A percentile compares a stretch with the other conserved stretches of the same genome.
These are phyloP conservation scores for Cryptococcus sp. DNA, from an alignment of 1,284 basidiomycete genomes.

Conservation along the genomic window DNA sequence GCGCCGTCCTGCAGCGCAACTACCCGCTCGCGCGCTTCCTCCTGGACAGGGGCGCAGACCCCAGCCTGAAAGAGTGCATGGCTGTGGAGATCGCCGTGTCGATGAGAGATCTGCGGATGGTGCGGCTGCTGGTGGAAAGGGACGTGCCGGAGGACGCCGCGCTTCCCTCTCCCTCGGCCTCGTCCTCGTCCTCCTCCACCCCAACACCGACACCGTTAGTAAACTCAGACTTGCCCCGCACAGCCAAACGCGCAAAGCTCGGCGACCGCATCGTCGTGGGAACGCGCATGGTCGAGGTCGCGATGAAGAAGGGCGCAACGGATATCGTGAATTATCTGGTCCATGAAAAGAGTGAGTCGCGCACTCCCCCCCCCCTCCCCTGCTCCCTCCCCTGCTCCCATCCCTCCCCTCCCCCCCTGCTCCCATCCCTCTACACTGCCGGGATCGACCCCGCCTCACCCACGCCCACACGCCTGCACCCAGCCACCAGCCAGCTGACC, in stretches of 20 bases:
- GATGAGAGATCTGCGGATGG: constrained; percentile 62
- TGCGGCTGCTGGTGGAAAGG: constrained; percentile 70
- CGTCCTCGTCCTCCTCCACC: too few relatives aligned
- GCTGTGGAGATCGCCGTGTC: constrained; percentile 69
- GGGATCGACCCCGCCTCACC: too few relatives aligned
- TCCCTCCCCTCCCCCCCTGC: not conserved
- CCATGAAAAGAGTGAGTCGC: constrained; percentile 62
- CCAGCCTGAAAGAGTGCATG: constrained; percentile 58
- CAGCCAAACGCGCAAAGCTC: constrained; percentile 18
- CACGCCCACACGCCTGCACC: too few relatives aligned
- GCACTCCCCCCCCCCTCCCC: not conserved
- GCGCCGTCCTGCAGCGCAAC: constrained; percentile 65
- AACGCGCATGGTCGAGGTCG: constrained; percentile 31
- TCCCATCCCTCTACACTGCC: not conserved
- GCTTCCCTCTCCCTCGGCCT: too few relatives aligned
- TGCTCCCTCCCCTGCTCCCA: not conserved
- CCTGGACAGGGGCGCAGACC: constrained; percentile 67
- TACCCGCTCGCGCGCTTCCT: constrained; percentile 65
- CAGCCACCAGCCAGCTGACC: too few relatives aligned
- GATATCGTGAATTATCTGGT: constrained; percentile 67
- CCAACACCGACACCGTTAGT: not conserved
- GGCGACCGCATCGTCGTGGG: constrained; percentile 26
- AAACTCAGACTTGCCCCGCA: not conserved
- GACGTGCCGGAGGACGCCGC: constrained; percentile 19
- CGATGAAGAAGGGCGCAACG: constrained; percentile 56